phyloP scores from a whole-genome alignment of 129 eudicot species.

The Helichrysum umbraculigerum region DNA sequence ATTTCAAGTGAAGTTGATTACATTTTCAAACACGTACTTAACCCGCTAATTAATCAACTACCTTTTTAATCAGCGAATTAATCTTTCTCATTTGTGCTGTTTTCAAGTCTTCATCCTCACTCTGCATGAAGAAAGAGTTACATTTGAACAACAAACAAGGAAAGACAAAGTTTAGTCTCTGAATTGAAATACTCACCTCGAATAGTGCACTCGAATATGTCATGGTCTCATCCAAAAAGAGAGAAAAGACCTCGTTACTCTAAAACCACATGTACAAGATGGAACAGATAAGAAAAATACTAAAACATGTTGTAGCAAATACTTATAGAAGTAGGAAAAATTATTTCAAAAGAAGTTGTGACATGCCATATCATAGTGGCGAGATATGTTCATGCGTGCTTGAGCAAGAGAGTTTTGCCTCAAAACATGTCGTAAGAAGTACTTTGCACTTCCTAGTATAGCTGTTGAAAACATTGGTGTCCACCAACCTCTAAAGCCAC shows the following conservation, averaged over 20 bases:
- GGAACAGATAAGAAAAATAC: neutral
- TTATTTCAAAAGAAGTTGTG: too few relatives aligned
- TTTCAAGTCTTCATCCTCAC: conserved; percentile 70
- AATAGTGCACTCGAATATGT: conserved; percentile 86
- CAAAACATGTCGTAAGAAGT: conserved; percentile 63
- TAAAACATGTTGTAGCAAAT: too few relatives aligned
- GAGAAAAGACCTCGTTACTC: conserved; percentile 81
- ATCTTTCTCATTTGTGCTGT: conserved; percentile 77
- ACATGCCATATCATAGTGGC: conserved; percentile 85
- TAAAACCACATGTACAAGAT: conserved; percentile 16
- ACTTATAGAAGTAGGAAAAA: too few relatives aligned
- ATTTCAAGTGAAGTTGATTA: too few relatives aligned
- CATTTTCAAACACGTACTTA: too few relatives aligned
- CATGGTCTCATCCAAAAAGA: conserved; percentile 94
- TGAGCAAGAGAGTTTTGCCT: conserved; percentile 79
- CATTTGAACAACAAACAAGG: neutral
- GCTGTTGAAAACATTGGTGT: conserved; percentile 86
- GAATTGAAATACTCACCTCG: conserved; percentile 47
- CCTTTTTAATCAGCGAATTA: conserved; percentile 68
- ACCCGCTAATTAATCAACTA: neutral
- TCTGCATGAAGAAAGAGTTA: conserved; percentile 20
- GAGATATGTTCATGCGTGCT: conserved; percentile 94
- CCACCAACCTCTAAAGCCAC: conserved; percentile 79
- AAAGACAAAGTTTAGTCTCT: neutral
- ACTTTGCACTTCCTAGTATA: conserved; percentile 78